A percentile compares a stretch with the other conserved stretches of the same genome.
Conservation (phyloP, 1,284 basidiomycete genomes). For the Ganoderma sp. region DNA sequence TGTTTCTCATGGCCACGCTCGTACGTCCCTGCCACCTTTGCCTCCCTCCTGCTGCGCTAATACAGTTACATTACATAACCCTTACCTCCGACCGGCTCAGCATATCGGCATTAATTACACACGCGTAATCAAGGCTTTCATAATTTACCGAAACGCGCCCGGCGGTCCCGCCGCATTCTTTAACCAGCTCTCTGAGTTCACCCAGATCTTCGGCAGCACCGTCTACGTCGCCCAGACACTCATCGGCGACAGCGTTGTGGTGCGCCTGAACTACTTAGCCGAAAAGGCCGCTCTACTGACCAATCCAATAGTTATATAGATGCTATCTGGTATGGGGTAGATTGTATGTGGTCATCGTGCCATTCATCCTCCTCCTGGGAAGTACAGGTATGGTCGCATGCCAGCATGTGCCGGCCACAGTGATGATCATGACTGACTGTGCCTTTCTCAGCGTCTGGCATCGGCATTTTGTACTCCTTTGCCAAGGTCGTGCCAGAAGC, state of each 20-base stretch:
- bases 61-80: background rate
- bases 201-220: constrained; percentile 36
- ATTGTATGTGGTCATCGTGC: constrained; percentile 11
- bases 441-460: constrained; percentile 20
- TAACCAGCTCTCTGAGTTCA: constrained; percentile 31
- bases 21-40: constrained; percentile 10
- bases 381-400: constrained; percentile 15
- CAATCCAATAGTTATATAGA: constrained; percentile 16
- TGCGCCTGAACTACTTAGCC: background rate
- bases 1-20: constrained; percentile 23
- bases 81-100: constrained; percentile 6
- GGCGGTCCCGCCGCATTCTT: constrained; percentile 37
- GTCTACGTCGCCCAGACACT: constrained; percentile 35
- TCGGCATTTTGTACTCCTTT: constrained; percentile 28
- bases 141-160: constrained; percentile 27
- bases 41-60: background rate
- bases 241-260: constrained; percentile 21
- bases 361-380: constrained; percentile 19
- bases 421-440: background rate
- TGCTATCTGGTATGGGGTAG: constrained; percentile 23
- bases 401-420: background rate
- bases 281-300: background rate
- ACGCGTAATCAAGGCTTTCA: constrained; percentile 35
- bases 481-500: constrained; percentile 23
- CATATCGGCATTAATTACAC: constrained; percentile 35